These are phyloP conservation scores for Phaeosphaeriaceae sp. DNA, from an alignment of 2,329 filamentous ascomycete species.

Conservation along the genomic window DNA sequence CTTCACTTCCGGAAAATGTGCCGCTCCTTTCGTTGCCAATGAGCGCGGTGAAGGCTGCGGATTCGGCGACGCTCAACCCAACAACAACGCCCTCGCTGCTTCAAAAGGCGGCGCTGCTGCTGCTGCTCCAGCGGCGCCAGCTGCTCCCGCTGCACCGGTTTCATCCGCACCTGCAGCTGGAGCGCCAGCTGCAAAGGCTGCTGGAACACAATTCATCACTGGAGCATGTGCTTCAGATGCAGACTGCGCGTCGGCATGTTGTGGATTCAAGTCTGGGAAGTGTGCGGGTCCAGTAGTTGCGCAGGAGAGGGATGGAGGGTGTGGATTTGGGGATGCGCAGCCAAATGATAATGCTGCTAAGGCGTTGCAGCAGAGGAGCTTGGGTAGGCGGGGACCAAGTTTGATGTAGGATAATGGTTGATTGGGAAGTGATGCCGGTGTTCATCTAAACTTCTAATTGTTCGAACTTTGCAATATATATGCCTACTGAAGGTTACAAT, in stretches of 20 bases:
- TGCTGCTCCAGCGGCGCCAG: slow-evolving; percentile 31
- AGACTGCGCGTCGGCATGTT: slow-evolving; percentile 49
- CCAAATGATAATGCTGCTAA: slow-evolving; percentile 44
- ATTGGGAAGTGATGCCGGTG: background rate
- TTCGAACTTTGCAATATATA: background rate
- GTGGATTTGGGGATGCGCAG: slow-evolving; percentile 44
- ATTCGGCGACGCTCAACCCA: slow-evolving; percentile 44
- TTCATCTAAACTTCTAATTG: background rate
- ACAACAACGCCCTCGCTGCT: slow-evolving; percentile 34
- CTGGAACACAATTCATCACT: slow-evolving; percentile 50
- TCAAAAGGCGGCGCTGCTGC: slow-evolving; percentile 4
- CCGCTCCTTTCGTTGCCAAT: slow-evolving; percentile 41
- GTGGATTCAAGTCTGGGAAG: slow-evolving; percentile 42
- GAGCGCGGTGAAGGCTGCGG: slow-evolving; percentile 47
- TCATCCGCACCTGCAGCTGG: background rate
- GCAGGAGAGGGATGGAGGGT: slow-evolving; percentile 46
- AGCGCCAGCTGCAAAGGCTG: slow-evolving; percentile 1
- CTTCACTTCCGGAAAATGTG: slow-evolving; percentile 43
- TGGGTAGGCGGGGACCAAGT: slow-evolving; percentile 29
- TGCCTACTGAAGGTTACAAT: background rate
- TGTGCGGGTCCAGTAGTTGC: slow-evolving; percentile 36
- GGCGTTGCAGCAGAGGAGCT: slow-evolving; percentile 25
- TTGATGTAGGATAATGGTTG: slow-evolving; percentile 17
- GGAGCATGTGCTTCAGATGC: slow-evolving; percentile 47
- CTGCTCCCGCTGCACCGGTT: background rate